These are phyloP conservation scores for Yamadazyma kanchanaburiensis DNA, from an alignment of 1,139 yeast genomes.

Conservation along the genomic window DNA sequence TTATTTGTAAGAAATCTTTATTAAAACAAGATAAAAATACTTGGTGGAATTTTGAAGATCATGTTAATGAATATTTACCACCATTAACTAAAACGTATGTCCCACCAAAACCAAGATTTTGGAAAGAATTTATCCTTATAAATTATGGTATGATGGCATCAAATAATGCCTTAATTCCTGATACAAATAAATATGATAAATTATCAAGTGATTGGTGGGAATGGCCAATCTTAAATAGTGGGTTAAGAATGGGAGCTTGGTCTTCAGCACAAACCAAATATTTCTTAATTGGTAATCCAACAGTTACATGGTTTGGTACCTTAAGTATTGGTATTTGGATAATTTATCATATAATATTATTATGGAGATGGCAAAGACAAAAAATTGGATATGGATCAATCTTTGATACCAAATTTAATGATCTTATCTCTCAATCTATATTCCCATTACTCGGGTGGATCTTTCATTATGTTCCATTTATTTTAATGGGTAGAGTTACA, in stretches of 20 bases:
- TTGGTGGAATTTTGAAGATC: slow-evolving; percentile 81
- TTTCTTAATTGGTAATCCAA: slow-evolving; percentile 65
- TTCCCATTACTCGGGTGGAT: slow-evolving; percentile 91
- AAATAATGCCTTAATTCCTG: slow-evolving; percentile 69
- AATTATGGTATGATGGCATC: slow-evolving; percentile 80
- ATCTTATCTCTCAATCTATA: slow-evolving; percentile 10
- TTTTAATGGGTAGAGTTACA: slow-evolving; percentile 94
- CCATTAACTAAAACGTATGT: slow-evolving; percentile 38
- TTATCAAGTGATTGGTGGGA: slow-evolving; percentile 77
- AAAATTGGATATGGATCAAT: slow-evolving; percentile 10
- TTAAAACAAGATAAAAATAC: slow-evolving; percentile 58
- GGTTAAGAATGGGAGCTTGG: slow-evolving; percentile 75
- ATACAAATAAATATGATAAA: slow-evolving; percentile 60
- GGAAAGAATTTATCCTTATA: slow-evolving; percentile 65
- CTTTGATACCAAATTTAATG: slow-evolving; percentile 11
- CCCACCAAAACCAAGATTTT: slow-evolving; percentile 67
- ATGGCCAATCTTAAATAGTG: slow-evolving; percentile 66
- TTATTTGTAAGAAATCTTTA: slow-evolving; percentile 57
- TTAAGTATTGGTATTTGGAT: slow-evolving; percentile 18
- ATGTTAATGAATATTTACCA: slow-evolving; percentile 44
- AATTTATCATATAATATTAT: slow-evolving; percentile 16
- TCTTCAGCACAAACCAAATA: slow-evolving; percentile 44
- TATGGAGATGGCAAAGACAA: slow-evolving; percentile 37
- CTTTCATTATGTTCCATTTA: slow-evolving; percentile 85
- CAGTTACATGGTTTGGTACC: slow-evolving; percentile 60